A percentile compares a stretch with the other conserved stretches of the same genome.
These are phyloP conservation scores for Coemansia guatemalensis DNA, from an alignment of 192 early-diverging fungal genomes.

Conservation along the genomic window DNA sequence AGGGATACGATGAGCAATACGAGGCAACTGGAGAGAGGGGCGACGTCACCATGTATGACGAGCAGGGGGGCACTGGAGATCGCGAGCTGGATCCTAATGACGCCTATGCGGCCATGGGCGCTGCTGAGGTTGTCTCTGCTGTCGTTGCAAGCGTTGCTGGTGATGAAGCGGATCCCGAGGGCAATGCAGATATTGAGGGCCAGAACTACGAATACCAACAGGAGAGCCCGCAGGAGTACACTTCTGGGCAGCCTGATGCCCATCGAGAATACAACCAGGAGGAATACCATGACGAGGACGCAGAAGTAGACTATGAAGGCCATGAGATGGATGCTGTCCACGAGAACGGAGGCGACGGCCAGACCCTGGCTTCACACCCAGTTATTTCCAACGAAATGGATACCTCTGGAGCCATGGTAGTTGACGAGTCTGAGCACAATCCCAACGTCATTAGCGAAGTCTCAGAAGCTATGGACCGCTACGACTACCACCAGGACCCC, in stretches of 20 bases:
- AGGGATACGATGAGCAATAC: slow-evolving; percentile 35
- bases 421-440: slow-evolving; percentile 28
- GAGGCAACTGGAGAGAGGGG: slow-evolving; percentile 24
- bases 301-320: slow-evolving; percentile 9
- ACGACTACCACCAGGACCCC: slow-evolving; percentile 40
- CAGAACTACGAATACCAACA: slow-evolving; percentile 8
- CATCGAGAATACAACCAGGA: slow-evolving; percentile 32
- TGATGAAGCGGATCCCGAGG: slow-evolving; percentile 5
- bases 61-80: slow-evolving; percentile 21
- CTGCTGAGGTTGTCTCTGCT: slow-evolving; percentile 26
- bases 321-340: slow-evolving; percentile 4
- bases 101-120: slow-evolving; percentile 17
- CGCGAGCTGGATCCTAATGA: slow-evolving; percentile 39
- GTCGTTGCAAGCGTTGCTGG: slow-evolving; percentile 29
- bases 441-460: slow-evolving; percentile 29
- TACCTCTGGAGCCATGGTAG: slow-evolving; percentile 40
- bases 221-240: slow-evolving; percentile 31
- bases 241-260: slow-evolving; percentile 21
- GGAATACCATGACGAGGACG: slow-evolving; percentile 10
- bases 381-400: slow-evolving; percentile 50
- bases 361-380: slow-evolving; percentile 49
- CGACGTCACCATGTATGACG: slow-evolving; percentile 35
- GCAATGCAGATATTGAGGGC: slow-evolving; percentile 13
- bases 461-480: slow-evolving; percentile 44
- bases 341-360: slow-evolving; percentile 26